Evolutionary conservation across 331 rosid species (phyloP).

Genomic region (Acacia pycnantha): DNA sequence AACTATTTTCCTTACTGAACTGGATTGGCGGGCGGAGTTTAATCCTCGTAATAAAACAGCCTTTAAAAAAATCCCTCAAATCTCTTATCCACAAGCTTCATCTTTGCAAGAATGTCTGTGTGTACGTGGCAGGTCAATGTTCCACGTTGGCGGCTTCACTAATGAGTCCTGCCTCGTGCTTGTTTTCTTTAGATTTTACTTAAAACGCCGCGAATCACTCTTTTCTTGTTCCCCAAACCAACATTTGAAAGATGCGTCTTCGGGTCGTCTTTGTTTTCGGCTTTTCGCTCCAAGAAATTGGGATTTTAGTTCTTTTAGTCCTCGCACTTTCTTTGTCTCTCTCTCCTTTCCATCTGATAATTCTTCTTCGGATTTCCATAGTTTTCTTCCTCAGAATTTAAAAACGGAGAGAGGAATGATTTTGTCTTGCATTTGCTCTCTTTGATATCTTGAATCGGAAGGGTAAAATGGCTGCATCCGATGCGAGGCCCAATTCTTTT

Average conservation of each 20-base stretch:
- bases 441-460: constrained; percentile 5
- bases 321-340: not conserved
- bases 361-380: not conserved
- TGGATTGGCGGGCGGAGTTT: too few relatives aligned
- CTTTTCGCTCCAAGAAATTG: not conserved
- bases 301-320: not conserved
- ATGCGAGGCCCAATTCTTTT: constrained; percentile 44
- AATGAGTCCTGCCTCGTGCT: not conserved
- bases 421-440: constrained; percentile 8
- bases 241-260: not conserved
- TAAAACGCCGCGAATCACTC: constrained; percentile 15
- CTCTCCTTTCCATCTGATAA: not conserved
- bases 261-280: not conserved
- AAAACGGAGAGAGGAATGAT: not conserved
- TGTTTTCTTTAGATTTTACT: not conserved
- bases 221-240: not conserved
- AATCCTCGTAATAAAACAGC: too few relatives aligned
- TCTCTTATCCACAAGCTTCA: not conserved
- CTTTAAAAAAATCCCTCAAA: too few relatives aligned
- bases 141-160: not conserved
- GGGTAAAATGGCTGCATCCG: constrained; percentile 48
- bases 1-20: too few relatives aligned
- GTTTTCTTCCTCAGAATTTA: not conserved
- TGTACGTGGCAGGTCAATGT: not conserved
- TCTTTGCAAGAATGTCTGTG: not conserved